Evolutionary conservation across 2,329 filamentous ascomycete species (phyloP), one percentile per base, ranked within the genome.

Genomic region (Xylariomycetidae sp.): DNA sequence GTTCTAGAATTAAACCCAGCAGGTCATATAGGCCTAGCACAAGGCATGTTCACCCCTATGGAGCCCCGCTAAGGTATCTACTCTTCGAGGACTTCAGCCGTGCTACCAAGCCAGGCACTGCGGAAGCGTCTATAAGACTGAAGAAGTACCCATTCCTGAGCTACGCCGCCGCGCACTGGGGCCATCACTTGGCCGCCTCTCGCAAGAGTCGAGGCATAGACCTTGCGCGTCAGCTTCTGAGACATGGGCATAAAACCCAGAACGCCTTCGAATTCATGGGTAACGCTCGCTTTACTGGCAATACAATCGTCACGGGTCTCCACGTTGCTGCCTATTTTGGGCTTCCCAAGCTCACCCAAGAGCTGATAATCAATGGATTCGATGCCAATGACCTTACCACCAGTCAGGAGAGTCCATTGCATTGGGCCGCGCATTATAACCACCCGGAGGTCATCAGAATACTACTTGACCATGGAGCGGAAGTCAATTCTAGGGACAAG

Each of bases 161-260:
- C 12, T 37, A 37, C n/a, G 35, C 35, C 3, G 35, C 35, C 6
- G 27, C 32, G 19, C 23, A 37, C 23, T 32, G 35, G 28, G 29
- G 29, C 8, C 17, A 24, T 12, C 32, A 16, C 13, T 13, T 10
- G 26, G 18, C 26, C 26, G 18, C 12, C 13, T 30, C 14, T 18
- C 17, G 17, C 14, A 6, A 18, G n/a, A 8, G 35, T 29, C 10
- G 4, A 10, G 16, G 30, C 30, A 18, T 30, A 25, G n/a, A 17
- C 16, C 27, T 29, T 7, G 35, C 35, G 19, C 33, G 30, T 17
- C 19, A 37, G 12, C 27, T 37, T 15, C 35, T 37, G 6, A 15
- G 25, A 19, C 24, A 32, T 10, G 25, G n/a, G 20, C 19, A 6
- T 6, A 32, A 32, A 29, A 29, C 27, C 25, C 19, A 15, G 23